phyloP scores from a whole-genome alignment of 768 basidiomycete genomes.

The Lanmaoa rubissima region DNA sequence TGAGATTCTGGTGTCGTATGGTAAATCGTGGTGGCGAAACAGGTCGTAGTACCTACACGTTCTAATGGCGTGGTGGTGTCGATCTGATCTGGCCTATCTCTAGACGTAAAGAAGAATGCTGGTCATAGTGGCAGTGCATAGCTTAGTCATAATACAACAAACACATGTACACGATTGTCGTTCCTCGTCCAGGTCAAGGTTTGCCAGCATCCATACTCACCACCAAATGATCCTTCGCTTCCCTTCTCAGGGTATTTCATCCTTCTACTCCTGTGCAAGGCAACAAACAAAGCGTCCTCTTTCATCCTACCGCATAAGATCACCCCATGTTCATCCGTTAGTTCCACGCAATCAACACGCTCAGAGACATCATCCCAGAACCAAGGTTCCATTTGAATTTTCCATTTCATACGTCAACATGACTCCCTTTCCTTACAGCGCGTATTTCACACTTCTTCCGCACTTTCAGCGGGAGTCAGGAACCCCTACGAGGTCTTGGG shows the following conservation, averaged over 20 bases:
- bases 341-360: conserved; percentile 16
- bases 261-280: conserved; percentile 54
- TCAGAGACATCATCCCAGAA: conserved; percentile 18
- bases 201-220: neutral
- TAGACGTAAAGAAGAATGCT: too few relatives aligned
- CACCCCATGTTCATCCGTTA: conserved; percentile 29
- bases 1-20: conserved; percentile 86
- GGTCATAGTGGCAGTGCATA: neutral
- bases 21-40: conserved; percentile 79
- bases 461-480: conserved; percentile 53
- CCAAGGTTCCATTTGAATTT: conserved; percentile 40
- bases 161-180: conserved; percentile 14
- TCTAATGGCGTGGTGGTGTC: too few relatives aligned
- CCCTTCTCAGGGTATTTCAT: conserved; percentile 45
- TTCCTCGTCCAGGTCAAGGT: neutral
- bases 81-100: too few relatives aligned
- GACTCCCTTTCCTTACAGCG: conserved; percentile 48
- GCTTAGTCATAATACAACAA: conserved; percentile 26
- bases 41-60: neutral
- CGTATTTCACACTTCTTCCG: conserved; percentile 66
- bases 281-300: conserved; percentile 34
- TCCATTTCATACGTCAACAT: conserved; percentile 10
- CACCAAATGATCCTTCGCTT: conserved; percentile 51
- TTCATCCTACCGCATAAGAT: conserved; percentile 39
- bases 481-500: conserved; percentile 93